Evolutionary conservation across 2,329 filamentous ascomycete genomes (phyloP), one percentile per base, ranked within the genome.

Genomic region (Scedosporium apiospermum): DNA sequence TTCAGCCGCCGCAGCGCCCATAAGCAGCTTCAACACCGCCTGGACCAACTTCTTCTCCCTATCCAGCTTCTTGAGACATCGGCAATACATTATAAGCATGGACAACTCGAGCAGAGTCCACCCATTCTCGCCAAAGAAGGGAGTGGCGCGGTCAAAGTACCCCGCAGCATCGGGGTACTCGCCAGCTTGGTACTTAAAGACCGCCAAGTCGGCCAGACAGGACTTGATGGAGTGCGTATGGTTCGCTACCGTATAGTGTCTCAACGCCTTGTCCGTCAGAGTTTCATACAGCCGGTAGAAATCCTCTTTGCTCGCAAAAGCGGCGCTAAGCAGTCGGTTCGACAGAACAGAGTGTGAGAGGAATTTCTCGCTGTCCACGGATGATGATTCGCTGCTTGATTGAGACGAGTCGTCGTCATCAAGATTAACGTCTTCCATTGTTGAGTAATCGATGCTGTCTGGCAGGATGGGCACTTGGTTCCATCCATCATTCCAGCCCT

Each of bases 61-160:
- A 58, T 88, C 80, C 30, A 96, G 81, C 67, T 90, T 83, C 66
- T 89, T 88, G 30, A 99, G 80, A 72, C 93, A 98, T 58, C 84
- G 83, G 0, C 90, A 85, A 71, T 97, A 95, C 81, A 97, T 88
- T 66, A 90, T 84, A 5, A 98, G 81, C 82, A 96, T 90, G 0
- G 88, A 88, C 3, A 91, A 78, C 70, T 98, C 92, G 12, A 96
- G 79, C 0, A 88, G 78, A 61, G 83, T 86, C 93, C 95, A 98
- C 57, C 87, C 84, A 63, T 83, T 86, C 63, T 88, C 85, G 0
- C 88, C 88, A 68, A 95, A 96, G 65, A 90, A 89, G 0, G 88
- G 87, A 0, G 90, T 88, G 53, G 95, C 86, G 57, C 87, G 82
- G 68, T 88, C 84, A 69, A 99, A 95, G 69, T 90, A 93, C 0